A percentile compares a stretch with the other conserved stretches of the same genome.
Conservation (phyloP, 1,139 yeast genomes). For the Saccharomyces hybrid region DNA sequence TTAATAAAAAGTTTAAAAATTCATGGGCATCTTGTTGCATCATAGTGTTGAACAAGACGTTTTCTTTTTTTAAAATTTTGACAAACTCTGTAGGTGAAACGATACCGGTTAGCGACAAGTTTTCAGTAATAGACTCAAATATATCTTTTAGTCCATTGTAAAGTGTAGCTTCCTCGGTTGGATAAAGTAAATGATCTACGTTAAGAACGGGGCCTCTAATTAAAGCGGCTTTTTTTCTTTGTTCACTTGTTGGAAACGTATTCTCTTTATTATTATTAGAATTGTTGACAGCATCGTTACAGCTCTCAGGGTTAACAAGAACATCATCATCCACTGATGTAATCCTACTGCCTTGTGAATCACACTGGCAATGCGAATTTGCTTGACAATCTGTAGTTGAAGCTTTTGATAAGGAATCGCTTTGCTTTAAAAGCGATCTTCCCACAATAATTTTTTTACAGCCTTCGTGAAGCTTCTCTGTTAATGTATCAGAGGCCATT, state of each 20-base stretch:
- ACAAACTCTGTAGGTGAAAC: constrained; percentile 75
- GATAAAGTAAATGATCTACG: constrained; percentile 44
- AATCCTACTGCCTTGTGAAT: background rate
- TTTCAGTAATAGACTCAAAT: constrained; percentile 76
- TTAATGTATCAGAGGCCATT: constrained; percentile 20
- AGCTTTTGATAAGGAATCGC: background rate
- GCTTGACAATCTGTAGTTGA: background rate
- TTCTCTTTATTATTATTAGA: background rate
- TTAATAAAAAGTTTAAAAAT: constrained; percentile 77
- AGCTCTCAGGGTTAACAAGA: background rate
- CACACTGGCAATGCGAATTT: background rate
- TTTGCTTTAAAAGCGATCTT: constrained; percentile 9
- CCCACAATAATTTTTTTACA: constrained; percentile 25
- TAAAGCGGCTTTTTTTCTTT: constrained; percentile 72
- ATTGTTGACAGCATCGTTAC: background rate
- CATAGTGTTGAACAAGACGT: constrained; percentile 74
- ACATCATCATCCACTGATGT: background rate
- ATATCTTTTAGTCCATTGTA: constrained; percentile 74
- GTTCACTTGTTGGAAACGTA: constrained; percentile 43
- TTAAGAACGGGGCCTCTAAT: constrained; percentile 78
- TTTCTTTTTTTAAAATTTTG: constrained; percentile 68
- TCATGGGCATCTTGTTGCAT: constrained; percentile 99
- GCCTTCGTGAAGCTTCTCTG: constrained; percentile 26
- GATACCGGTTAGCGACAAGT: constrained; percentile 63
- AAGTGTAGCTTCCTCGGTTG: constrained; percentile 38